Conservation (phyloP, 2,329 filamentous ascomycete species). For the Claviceps quebecensis region DNA sequence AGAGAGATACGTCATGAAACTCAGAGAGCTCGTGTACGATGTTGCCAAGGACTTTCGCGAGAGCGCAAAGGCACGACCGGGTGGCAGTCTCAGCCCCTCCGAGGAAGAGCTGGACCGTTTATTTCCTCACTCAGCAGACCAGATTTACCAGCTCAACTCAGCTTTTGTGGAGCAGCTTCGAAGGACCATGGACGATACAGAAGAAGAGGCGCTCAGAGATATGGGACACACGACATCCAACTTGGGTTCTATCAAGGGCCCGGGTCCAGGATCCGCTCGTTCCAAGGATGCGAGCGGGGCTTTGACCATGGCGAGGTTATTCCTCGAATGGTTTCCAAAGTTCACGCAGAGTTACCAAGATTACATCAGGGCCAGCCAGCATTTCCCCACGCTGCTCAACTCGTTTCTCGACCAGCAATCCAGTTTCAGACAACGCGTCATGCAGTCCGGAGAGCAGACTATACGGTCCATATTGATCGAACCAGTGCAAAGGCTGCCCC, state of each 20-base stretch:
- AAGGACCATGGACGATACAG: conserved; percentile 65
- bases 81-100: conserved; percentile 55
- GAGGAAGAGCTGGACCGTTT: conserved; percentile 59
- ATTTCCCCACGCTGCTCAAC: conserved; percentile 71
- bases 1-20: conserved; percentile 79
- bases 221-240: conserved; percentile 45
- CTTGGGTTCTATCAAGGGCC: conserved; percentile 26
- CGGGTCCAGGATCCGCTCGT: conserved; percentile 26
- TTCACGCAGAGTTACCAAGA: conserved; percentile 86
- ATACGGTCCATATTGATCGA: conserved; percentile 89
- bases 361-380: conserved; percentile 81
- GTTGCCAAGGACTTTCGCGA: conserved; percentile 69
- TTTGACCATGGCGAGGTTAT: conserved; percentile 61
- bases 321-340: conserved; percentile 83
- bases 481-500: conserved; percentile 82
- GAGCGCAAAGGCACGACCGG: conserved; percentile 44
- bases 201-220: conserved; percentile 64
- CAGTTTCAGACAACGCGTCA: conserved; percentile 66
- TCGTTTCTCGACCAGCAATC: conserved; percentile 67
- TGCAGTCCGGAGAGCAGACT: conserved; percentile 76
- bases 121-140: conserved; percentile 68
- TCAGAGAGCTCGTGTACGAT: conserved; percentile 68
- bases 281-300: conserved; percentile 64
- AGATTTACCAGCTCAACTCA: conserved; percentile 70
- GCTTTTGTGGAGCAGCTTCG: conserved; percentile 66